phyloP scores from a whole-genome alignment of 169 alveolate genomes.

The Amoebophrya sp. region DNA sequence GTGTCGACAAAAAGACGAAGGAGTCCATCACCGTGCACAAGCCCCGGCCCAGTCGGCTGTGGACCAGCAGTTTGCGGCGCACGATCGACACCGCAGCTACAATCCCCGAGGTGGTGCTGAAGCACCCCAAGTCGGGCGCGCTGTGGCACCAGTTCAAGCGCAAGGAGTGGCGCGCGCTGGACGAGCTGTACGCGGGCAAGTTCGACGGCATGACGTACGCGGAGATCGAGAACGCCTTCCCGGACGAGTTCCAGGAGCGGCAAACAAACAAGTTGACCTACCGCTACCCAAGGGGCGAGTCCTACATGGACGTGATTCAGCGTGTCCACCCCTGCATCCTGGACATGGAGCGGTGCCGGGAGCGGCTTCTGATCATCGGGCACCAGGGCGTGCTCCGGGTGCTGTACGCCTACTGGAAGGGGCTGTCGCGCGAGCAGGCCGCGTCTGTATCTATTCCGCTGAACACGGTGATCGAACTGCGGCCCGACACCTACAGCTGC shows the following conservation, averaged over 20 bases:
- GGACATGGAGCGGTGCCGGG: slow-evolving; percentile 1
- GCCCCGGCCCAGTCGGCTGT: neutral
- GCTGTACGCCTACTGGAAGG: slow-evolving; percentile 15
- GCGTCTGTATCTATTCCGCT: neutral
- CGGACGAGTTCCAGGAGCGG: neutral
- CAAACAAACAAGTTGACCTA: neutral
- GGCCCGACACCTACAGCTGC: neutral
- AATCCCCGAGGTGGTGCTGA: neutral
- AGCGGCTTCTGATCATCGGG: slow-evolving; percentile 6
- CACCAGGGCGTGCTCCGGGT: neutral
- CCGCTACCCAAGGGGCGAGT: neutral
- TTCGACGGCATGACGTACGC: neutral
- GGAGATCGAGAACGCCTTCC: neutral
- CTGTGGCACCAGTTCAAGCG: slow-evolving; percentile 8
- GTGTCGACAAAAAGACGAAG: no score
- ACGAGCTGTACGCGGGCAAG: neutral
- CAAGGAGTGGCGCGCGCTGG: neutral
- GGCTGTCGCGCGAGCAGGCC: neutral
- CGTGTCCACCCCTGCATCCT: neutral
- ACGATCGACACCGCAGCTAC: neutral
- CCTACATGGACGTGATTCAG: neutral
- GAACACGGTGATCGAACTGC: neutral
- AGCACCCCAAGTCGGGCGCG: neutral
- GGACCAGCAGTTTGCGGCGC: neutral
- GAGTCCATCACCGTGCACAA: no score